These are phyloP conservation scores for Pseudozyma pruni DNA, from an alignment of 1,284 basidiomycete species.

Conservation along the genomic window DNA sequence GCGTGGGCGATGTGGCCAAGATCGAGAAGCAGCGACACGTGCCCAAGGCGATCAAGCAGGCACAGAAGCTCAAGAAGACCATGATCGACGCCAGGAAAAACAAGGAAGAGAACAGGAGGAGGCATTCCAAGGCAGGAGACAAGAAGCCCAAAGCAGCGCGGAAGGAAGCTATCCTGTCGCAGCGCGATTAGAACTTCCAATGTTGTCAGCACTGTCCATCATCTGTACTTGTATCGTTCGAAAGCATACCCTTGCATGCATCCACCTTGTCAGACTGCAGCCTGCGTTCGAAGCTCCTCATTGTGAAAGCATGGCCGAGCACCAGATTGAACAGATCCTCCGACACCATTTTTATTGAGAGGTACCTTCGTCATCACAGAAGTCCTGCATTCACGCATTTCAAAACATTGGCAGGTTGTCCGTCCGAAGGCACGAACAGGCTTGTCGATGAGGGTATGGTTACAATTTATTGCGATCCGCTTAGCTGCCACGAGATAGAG, in stretches of 20 bases:
- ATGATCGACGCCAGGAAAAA: conserved; percentile 89
- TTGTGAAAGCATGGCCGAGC: no score
- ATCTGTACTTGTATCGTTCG: conserved; percentile 35
- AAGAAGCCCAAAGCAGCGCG: conserved; percentile 90
- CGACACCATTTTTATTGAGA: not conserved
- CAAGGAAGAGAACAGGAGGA: conserved; percentile 90
- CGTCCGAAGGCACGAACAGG: no score
- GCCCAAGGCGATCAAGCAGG: conserved; percentile 89
- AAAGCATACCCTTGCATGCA: not conserved
- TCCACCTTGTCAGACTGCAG: not conserved
- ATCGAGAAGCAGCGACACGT: conserved; percentile 85
- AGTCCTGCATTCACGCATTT: no score
- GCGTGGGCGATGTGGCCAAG: conserved; percentile 77
- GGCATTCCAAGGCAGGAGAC: conserved; percentile 77
- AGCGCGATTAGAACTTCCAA: conserved; percentile 17
- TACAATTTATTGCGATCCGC: not conserved
- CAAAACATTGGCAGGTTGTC: no score
- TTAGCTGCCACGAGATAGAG: not conserved
- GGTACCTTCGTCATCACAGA: no score
- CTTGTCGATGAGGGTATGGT: no score
- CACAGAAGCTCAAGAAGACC: conserved; percentile 85
- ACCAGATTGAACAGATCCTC: not conserved
- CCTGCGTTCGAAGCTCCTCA: no score
- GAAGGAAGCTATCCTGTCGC: conserved; percentile 71
- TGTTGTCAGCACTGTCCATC: no score